Percentiles rank a stretch among this genome's conserved stretches.
These are phyloP conservation scores for Marasmius sp. DNA, from an alignment of 1,284 basidiomycete genomes.

Conservation along the genomic window DNA sequence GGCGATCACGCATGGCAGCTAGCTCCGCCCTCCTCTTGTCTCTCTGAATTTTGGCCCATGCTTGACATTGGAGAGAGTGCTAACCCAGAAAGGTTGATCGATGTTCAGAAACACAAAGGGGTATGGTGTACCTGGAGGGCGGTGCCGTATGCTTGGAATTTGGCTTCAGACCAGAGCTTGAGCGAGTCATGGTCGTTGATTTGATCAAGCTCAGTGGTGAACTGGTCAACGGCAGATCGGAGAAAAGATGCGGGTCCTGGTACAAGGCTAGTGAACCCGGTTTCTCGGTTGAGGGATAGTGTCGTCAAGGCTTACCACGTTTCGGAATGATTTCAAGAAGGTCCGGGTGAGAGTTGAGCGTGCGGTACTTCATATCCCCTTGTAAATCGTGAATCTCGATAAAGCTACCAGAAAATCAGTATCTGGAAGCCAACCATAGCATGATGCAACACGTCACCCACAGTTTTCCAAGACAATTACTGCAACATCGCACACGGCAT, in stretches of 20 bases:
- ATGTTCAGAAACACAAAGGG: neutral
- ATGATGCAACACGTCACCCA: conserved; percentile 1
- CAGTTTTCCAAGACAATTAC: conserved; percentile 30
- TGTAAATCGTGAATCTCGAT: neutral
- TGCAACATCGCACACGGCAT: conserved; percentile 37
- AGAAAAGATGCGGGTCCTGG: neutral
- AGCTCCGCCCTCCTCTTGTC: neutral
- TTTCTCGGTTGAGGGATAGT: neutral
- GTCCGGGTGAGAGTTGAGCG: neutral
- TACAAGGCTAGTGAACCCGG: neutral
- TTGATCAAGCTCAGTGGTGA: neutral
- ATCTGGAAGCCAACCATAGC: neutral
- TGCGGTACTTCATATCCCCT: neutral
- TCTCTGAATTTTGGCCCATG: neutral
- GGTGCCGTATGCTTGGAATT: neutral
- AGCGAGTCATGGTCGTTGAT: neutral
- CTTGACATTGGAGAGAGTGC: neutral
- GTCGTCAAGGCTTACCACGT: neutral
- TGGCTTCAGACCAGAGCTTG: neutral
- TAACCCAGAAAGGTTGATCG: neutral
- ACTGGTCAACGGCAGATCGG: neutral
- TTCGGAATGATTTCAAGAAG: neutral
- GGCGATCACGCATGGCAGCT: neutral
- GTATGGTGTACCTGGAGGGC: neutral
- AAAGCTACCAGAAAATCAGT: neutral